A percentile compares a stretch with the other conserved stretches of the same genome.
Evolutionary conservation across 1,284 basidiomycete species (phyloP).

Genomic region (Wallemia ichthyophaga): DNA sequence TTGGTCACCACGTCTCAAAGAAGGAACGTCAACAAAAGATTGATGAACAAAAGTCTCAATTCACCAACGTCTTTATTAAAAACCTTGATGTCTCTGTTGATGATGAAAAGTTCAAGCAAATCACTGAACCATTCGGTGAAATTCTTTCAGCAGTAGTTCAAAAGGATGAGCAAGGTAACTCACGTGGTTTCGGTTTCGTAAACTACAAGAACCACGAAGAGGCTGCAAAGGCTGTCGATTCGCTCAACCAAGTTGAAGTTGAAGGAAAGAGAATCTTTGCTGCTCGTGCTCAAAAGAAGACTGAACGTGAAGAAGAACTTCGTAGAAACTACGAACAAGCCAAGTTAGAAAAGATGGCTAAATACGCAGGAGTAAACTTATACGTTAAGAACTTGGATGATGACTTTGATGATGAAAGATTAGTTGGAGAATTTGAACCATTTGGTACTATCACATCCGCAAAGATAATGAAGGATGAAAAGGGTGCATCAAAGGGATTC

Average conservation of each 20-base stretch:
- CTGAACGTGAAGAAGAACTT: slow-evolving; percentile 90
- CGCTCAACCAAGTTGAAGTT: slow-evolving; percentile 60
- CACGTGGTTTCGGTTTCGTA: slow-evolving; percentile 93
- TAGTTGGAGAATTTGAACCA: slow-evolving; percentile 79
- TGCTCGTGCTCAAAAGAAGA: slow-evolving; percentile 91
- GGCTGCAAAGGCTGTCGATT: slow-evolving; percentile 66
- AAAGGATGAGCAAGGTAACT: slow-evolving; percentile 52
- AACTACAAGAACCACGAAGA: slow-evolving; percentile 84
- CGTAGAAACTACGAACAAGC: slow-evolving; percentile 79
- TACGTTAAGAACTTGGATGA: slow-evolving; percentile 95
- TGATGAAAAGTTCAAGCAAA: slow-evolving; percentile 56
- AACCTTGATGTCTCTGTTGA: slow-evolving; percentile 64
- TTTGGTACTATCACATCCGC: slow-evolving; percentile 93
- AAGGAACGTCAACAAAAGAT: slow-evolving; percentile 96
- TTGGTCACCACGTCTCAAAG: slow-evolving; percentile 89
- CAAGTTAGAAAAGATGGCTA: slow-evolving; percentile 90
- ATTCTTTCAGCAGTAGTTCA: slow-evolving; percentile 72
- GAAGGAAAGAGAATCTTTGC: slow-evolving; percentile 83
- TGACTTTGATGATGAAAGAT: slow-evolving; percentile 78
- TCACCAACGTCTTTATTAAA: slow-evolving; percentile 97
- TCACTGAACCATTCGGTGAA: slow-evolving; percentile 50
- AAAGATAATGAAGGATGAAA: slow-evolving; percentile 98
- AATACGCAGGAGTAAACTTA: slow-evolving; percentile 95
- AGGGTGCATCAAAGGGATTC: slow-evolving; percentile 71
- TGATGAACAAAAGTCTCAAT: slow-evolving; percentile 85